phyloP scores from a whole-genome alignment of 1,139 yeast species.

The Lodderomyces jiufengensis region DNA sequence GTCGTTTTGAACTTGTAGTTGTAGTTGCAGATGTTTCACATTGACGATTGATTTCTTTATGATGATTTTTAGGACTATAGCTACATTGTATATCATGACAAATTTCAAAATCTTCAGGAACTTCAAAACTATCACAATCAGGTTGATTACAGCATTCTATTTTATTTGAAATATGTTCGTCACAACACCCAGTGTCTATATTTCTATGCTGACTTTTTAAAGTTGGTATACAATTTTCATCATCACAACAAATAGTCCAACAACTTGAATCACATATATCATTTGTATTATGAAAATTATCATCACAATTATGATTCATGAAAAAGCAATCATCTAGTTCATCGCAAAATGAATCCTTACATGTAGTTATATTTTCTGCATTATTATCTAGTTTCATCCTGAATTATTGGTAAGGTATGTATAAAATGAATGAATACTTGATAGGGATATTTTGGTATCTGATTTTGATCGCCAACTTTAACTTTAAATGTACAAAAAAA shows the following conservation, averaged over 20 bases:
- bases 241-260: constrained; percentile 15
- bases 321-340: constrained; percentile 47
- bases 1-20: no score
- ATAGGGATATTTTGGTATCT: no score
- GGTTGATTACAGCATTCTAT: constrained; percentile 19
- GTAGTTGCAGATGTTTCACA: constrained; percentile 28
- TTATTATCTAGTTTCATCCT: no score
- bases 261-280: not conserved
- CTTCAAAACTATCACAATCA: constrained; percentile 7
- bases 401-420: no score
- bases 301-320: constrained; percentile 24
- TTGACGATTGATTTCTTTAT: constrained; percentile 21
- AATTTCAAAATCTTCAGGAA: constrained; percentile 5
- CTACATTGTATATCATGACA: constrained; percentile 20
- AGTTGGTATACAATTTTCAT: constrained; percentile 8
- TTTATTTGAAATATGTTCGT: not conserved
- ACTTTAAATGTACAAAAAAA: no score
- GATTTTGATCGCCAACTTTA: no score
- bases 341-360: constrained; percentile 43
- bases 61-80: constrained; percentile 9
- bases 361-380: constrained; percentile 11
- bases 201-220: constrained; percentile 1
- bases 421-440: no score
- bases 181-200: not conserved
- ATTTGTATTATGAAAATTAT: constrained; percentile 4